Evolutionary conservation across 352 stramenopile genomes (phyloP).

Genomic region (Sclerospora graminicola): DNA sequence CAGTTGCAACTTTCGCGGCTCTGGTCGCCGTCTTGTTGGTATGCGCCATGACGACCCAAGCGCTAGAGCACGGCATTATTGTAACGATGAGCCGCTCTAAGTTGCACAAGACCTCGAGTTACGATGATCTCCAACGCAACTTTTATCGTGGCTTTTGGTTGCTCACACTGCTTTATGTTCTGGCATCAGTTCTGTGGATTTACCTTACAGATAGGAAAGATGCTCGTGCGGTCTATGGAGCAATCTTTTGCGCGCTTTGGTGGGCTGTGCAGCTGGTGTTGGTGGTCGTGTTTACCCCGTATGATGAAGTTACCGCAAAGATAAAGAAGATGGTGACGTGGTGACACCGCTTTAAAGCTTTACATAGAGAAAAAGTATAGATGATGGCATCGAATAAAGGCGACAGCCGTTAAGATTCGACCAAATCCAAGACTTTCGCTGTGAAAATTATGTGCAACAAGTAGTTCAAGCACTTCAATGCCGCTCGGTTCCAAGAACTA

Average conservation of each 20-base stretch:
- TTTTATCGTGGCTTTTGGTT: conserved; percentile 70
- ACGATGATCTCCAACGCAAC: conserved; percentile 24
- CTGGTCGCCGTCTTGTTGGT: conserved; percentile 27
- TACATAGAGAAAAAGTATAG: background rate
- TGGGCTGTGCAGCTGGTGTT: conserved; percentile 45
- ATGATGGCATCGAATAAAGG: background rate
- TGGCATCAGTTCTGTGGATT: conserved; percentile 38
- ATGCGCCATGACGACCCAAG: conserved; percentile 52
- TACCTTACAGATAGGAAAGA: conserved; percentile 45
- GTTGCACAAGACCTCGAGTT: conserved; percentile 26
- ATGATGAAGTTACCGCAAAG: conserved; percentile 33
- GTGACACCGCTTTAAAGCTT: conserved; percentile 1
- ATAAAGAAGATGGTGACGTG: conserved; percentile 18
- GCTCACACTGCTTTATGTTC: conserved; percentile 28
- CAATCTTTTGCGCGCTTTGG: conserved; percentile 38
- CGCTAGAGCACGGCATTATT: conserved; percentile 49
- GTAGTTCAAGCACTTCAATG: too few relatives aligned
- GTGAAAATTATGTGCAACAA: too few relatives aligned
- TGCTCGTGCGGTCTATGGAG: conserved; percentile 36
- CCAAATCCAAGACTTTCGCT: too few relatives aligned
- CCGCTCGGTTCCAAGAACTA: too few relatives aligned
- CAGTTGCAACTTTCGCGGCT: conserved; percentile 8
- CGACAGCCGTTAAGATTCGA: too few relatives aligned
- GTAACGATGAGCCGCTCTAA: conserved; percentile 40
- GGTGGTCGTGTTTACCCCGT: conserved; percentile 48